Evolutionary conservation across 257 asterid genomes (phyloP).

Genomic region (Buddleja alternifolia): DNA sequence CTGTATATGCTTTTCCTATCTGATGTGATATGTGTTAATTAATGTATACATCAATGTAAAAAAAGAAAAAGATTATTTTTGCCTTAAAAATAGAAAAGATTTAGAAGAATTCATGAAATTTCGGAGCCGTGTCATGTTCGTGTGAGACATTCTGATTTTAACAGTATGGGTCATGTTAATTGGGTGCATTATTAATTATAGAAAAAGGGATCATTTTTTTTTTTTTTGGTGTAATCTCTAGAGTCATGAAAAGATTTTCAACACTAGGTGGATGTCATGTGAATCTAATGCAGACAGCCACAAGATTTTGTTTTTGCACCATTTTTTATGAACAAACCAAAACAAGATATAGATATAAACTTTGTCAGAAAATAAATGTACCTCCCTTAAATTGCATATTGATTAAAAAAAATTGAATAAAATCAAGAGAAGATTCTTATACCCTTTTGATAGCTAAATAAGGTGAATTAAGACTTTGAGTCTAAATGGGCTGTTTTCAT

Average conservation of each 20-base stretch:
- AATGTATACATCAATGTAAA: background rate
- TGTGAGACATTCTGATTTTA: too few species aligned
- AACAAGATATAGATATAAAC: constrained; percentile 2
- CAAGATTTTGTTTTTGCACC: background rate
- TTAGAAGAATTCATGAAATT: background rate
- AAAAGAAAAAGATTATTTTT: background rate
- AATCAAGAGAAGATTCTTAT: background rate
- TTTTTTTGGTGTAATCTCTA: too few species aligned
- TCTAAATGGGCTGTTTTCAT: constrained; percentile 13
- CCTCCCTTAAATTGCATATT: constrained; percentile 8
- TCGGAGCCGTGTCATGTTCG: too few species aligned
- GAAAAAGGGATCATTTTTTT: background rate
- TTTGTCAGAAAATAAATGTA: background rate
- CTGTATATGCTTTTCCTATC: background rate
- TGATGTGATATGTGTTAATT: background rate
- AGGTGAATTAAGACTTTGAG: background rate
- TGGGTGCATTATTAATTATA: background rate
- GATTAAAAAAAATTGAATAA: too few species aligned
- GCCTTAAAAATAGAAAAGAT: background rate
- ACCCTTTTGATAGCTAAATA: constrained; percentile 22
- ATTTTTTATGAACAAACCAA: constrained; percentile 25
- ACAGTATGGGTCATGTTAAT: too few species aligned
- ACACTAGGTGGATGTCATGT: constrained; percentile 14
- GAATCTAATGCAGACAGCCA: constrained; percentile 12
- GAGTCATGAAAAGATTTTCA: background rate